A percentile compares a stretch with the other conserved stretches of the same genome.
Conservation (phyloP, 108 stramenopile species). For the Nitzschia sp. region DNA sequence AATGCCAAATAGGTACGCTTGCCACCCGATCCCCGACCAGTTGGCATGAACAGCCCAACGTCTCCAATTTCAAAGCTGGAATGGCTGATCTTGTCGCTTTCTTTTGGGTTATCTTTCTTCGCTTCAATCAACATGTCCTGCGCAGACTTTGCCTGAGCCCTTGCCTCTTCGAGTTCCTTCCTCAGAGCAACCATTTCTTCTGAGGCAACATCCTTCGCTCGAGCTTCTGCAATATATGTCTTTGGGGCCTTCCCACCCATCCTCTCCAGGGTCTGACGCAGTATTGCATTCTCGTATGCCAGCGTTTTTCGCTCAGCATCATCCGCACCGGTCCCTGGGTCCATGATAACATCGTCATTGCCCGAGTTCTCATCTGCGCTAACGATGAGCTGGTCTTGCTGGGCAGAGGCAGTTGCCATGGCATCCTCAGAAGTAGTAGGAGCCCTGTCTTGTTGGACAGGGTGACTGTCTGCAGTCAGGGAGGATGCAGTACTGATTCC, state of each 20-base stretch:
- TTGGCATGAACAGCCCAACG: slow-evolving; percentile 85
- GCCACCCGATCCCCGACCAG: slow-evolving; percentile 67
- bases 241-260: slow-evolving; percentile 67
- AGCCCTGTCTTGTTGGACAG: slow-evolving; percentile 26
- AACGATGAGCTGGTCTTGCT: slow-evolving; percentile 66
- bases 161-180: slow-evolving; percentile 47
- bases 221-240: slow-evolving; percentile 66
- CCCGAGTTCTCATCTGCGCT: slow-evolving; percentile 75
- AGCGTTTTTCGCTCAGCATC: slow-evolving; percentile 72
- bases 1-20: slow-evolving; percentile 82
- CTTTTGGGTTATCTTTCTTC: slow-evolving; percentile 27
- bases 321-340: slow-evolving; percentile 36
- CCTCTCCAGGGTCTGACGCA: slow-evolving; percentile 70
- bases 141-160: slow-evolving; percentile 33
- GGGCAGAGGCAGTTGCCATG: slow-evolving; percentile 16
- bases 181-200: slow-evolving; percentile 29
- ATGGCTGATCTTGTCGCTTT: slow-evolving; percentile 81
- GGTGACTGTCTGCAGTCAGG: slow-evolving; percentile 56
- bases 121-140: slow-evolving; percentile 31
- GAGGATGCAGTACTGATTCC: slow-evolving; percentile 64
- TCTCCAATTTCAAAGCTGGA: slow-evolving; percentile 81
- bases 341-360: slow-evolving; percentile 64
- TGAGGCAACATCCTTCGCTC: slow-evolving; percentile 22
- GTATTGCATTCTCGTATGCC: slow-evolving; percentile 77
- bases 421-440: slow-evolving; percentile 13